phyloP scores from a whole-genome alignment of 2,329 filamentous ascomycete species.

The Didymella lethalis region DNA sequence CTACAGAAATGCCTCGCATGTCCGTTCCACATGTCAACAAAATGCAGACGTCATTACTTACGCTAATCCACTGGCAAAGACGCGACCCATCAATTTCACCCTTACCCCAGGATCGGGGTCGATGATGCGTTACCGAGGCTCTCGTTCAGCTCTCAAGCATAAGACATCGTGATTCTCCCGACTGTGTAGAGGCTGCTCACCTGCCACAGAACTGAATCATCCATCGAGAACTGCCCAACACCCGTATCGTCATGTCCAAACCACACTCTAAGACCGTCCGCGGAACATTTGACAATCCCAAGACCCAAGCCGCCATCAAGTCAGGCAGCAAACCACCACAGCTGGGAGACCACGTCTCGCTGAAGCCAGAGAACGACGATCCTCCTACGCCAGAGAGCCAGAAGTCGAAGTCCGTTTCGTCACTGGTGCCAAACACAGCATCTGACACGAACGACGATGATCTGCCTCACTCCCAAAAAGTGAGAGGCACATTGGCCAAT shows the following conservation, averaged over 20 bases:
- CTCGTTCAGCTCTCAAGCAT: background rate
- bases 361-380: conserved; percentile 30
- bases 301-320: conserved; percentile 33
- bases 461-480: conserved; percentile 36
- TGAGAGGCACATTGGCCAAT: conserved; percentile 37
- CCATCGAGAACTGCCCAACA: background rate
- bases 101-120: conserved; percentile 16
- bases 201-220: background rate
- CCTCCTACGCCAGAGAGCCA: conserved; percentile 20
- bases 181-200: background rate
- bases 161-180: conserved; percentile 3
- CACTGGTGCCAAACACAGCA: conserved; percentile 11
- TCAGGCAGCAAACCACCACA: conserved; percentile 24
- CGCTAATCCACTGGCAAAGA: conserved; percentile 18
- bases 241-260: conserved; percentile 18
- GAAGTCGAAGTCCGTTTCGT: conserved; percentile 11
- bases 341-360: conserved; percentile 39
- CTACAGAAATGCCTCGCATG: conserved; percentile 2
- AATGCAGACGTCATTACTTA: conserved; percentile 25
- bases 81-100: conserved; percentile 8
- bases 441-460: conserved; percentile 26
- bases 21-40: conserved; percentile 7
- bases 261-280: conserved; percentile 43
- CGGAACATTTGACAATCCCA: conserved; percentile 43
- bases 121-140: conserved; percentile 22